These are phyloP conservation scores for Phaeosphaeriaceae sp. DNA, from an alignment of 2,329 filamentous ascomycete species.

Conservation along the genomic window DNA sequence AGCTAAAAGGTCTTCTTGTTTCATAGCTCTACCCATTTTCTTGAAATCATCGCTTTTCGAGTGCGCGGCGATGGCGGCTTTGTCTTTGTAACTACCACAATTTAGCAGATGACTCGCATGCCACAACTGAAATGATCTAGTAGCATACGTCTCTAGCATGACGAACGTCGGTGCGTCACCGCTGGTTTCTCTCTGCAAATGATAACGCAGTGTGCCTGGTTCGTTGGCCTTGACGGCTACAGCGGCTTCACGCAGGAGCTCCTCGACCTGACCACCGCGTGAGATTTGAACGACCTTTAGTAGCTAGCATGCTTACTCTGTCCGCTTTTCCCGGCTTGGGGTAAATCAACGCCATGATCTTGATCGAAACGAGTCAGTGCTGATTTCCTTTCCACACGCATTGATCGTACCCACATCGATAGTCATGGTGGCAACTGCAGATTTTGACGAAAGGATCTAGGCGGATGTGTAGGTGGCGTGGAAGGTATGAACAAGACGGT, in stretches of 20 bases:
- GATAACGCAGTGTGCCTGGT: slow-evolving; percentile 42
- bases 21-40: slow-evolving; percentile 27
- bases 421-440: slow-evolving; percentile 1
- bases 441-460: too few relatives aligned
- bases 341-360: slow-evolving; percentile 39
- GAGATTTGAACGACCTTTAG: not conserved
- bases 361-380: slow-evolving; percentile 24
- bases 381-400: not conserved
- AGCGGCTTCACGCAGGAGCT: slow-evolving; percentile 33
- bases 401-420: slow-evolving; percentile 1
- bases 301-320: slow-evolving; percentile 23
- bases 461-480: too few relatives aligned
- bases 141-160: slow-evolving; percentile 41
- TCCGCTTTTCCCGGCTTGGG: slow-evolving; percentile 43
- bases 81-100: slow-evolving; percentile 36
- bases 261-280: slow-evolving; percentile 30
- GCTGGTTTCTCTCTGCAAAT: slow-evolving; percentile 38
- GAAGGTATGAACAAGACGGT: too few relatives aligned
- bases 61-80: slow-evolving; percentile 35
- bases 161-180: slow-evolving; percentile 36
- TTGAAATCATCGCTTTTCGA: slow-evolving; percentile 31
- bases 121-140: not conserved
- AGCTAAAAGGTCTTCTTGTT: slow-evolving; percentile 38
- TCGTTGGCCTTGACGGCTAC: slow-evolving; percentile 40
- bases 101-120: slow-evolving; percentile 2